Percentiles rank a stretch among this genome's conserved stretches.
Evolutionary conservation across 305 asterid species (phyloP).

Genomic region (Rubia peregrina): DNA sequence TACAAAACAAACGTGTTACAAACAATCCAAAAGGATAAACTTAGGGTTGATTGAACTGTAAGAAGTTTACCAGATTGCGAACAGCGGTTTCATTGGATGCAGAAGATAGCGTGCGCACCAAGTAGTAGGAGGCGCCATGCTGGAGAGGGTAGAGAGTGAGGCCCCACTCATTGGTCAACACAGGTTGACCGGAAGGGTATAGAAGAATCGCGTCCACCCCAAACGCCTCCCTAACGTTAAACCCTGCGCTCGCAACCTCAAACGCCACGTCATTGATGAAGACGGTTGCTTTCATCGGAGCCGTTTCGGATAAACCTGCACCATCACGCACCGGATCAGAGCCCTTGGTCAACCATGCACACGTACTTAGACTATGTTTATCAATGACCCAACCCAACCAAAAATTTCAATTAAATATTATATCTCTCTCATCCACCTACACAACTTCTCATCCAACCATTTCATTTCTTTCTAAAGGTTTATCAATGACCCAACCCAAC

Average conservation of each 20-base stretch:
- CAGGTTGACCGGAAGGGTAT: slow-evolving; percentile 73
- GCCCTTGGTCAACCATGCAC: slow-evolving; percentile 29
- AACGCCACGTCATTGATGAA: slow-evolving; percentile 85
- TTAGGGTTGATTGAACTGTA: background rate
- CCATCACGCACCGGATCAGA: slow-evolving; percentile 32
- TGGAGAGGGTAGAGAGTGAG: slow-evolving; percentile 69
- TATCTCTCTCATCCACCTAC: no score
- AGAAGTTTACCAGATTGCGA: slow-evolving; percentile 36
- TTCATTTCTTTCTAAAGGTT: no score
- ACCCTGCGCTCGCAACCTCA: slow-evolving; percentile 62
- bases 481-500: no score
- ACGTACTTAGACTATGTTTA: slow-evolving; percentile 15
- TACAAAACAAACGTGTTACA: no score
- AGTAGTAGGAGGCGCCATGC: slow-evolving; percentile 73
- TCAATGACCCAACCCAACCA: no score
- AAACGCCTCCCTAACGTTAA: slow-evolving; percentile 70
- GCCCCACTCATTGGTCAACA: slow-evolving; percentile 78
- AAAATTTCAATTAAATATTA: no score
- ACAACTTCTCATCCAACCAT: no score
- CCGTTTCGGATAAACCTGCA: slow-evolving; percentile 34
- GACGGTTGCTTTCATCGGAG: slow-evolving; percentile 52
- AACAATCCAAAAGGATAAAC: background rate
- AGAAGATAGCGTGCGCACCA: slow-evolving; percentile 52
- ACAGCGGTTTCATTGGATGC: slow-evolving; percentile 28
- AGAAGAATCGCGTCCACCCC: slow-evolving; percentile 78